A percentile compares a stretch with the other conserved stretches of the same genome.
These are phyloP conservation scores for Cladobotryum protrusum DNA, from an alignment of 2,329 filamentous ascomycete genomes.

Conservation along the genomic window DNA sequence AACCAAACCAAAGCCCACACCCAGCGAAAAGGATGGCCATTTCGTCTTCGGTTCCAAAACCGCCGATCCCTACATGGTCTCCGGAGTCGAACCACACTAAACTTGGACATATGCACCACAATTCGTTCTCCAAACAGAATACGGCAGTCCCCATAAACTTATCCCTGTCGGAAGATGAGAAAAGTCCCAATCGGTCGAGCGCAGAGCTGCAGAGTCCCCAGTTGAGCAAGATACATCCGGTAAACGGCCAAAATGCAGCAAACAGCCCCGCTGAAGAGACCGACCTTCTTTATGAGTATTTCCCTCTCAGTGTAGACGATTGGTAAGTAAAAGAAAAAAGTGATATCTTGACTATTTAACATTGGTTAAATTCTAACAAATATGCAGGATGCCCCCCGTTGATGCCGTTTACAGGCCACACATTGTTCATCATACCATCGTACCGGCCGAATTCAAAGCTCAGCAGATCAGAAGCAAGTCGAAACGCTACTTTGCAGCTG, in stretches of 20 bases:
- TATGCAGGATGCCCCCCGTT: conserved; percentile 68
- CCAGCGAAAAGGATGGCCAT: conserved; percentile 48
- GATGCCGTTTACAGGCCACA: conserved; percentile 88
- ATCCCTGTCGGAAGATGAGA: conserved; percentile 55
- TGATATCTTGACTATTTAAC: neutral
- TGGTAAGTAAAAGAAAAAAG: conserved; percentile 46
- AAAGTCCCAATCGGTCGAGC: conserved; percentile 46
- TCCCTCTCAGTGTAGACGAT: conserved; percentile 83
- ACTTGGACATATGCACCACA: conserved; percentile 14
- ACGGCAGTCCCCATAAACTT: conserved; percentile 41
- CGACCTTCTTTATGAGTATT: conserved; percentile 90
- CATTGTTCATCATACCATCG: conserved; percentile 81
- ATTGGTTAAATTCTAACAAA: neutral
- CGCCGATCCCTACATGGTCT: conserved; percentile 49
- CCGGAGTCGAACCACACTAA: conserved; percentile 25
- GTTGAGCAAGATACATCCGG: conserved; percentile 33
- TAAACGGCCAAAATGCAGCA: conserved; percentile 33
- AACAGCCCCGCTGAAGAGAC: conserved; percentile 67
- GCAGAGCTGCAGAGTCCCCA: conserved; percentile 48
- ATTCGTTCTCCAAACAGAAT: conserved; percentile 20
- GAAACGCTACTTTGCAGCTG: conserved; percentile 67
- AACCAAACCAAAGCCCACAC: conserved; percentile 36
- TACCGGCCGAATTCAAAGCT: conserved; percentile 64
- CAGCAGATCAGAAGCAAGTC: conserved; percentile 59
- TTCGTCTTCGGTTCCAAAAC: conserved; percentile 44